A percentile compares a stretch with the other conserved stretches of the same genome.
phyloP scores from a whole-genome alignment of 2,329 filamentous ascomycete genomes.

The Chrysoporthe puriensis region DNA sequence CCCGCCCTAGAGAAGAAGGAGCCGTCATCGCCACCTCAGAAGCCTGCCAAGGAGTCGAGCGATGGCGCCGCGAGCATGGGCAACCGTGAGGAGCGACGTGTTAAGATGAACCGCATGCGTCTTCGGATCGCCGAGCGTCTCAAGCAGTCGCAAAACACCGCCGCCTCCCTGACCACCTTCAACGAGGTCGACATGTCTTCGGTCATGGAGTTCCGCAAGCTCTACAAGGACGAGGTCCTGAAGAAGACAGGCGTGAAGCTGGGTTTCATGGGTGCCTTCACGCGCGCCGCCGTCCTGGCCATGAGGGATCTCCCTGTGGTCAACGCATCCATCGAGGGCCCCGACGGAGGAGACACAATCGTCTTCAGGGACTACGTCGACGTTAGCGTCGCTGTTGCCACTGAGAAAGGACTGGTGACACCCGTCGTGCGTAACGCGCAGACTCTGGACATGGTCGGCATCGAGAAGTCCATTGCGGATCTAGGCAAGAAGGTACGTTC shows the following conservation, averaged over 20 bases:
- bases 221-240: conserved; percentile 94
- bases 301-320: conserved; percentile 95
- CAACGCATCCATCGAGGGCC: conserved; percentile 96
- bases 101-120: conserved; percentile 99
- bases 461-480: conserved; percentile 91
- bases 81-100: conserved; percentile 83
- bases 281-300: conserved; percentile 83
- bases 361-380: conserved; percentile 99
- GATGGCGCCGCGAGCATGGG: conserved; percentile 57
- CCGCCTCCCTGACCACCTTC: conserved; percentile 95
- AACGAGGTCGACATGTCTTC: conserved; percentile 99
- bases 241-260: conserved; percentile 98
- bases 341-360: conserved; percentile 93
- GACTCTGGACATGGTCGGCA: conserved; percentile 81
- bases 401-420: conserved; percentile 95
- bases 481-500: conserved; percentile 85
- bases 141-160: conserved; percentile 99
- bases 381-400: conserved; percentile 94
- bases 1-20: conserved; percentile 38
- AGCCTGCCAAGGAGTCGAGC: conserved; percentile 43
- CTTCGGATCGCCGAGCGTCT: conserved; percentile 95
- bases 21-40: conserved; percentile 26
- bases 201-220: conserved; percentile 94
- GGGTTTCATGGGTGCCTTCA: conserved; percentile 99
- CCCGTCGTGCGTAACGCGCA: conserved; percentile 95